Percentiles rank a stretch among this genome's conserved stretches.
Conservation (phyloP, 768 basidiomycete species). For the Naganishia friedmannii region DNA sequence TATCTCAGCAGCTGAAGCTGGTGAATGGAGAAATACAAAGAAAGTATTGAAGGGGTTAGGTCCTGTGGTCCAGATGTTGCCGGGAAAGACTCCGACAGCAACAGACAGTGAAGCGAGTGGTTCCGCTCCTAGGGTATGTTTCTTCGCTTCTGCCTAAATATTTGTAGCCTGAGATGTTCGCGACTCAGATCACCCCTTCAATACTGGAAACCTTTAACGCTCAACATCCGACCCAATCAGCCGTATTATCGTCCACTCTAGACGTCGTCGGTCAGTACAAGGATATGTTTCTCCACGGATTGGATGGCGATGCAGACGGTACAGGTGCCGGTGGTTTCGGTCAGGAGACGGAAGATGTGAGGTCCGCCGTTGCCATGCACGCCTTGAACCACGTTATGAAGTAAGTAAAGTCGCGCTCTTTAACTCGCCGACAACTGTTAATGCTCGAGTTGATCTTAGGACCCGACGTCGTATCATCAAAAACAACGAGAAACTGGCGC, state of each 20-base stretch:
- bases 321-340: conserved; percentile 40
- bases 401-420: conserved; percentile 55
- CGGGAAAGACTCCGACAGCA: conserved; percentile 1
- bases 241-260: conserved; percentile 50
- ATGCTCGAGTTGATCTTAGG: conserved; percentile 55
- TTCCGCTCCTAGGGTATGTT: conserved; percentile 14
- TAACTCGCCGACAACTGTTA: background rate
- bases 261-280: conserved; percentile 62
- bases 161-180: background rate
- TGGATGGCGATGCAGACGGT: conserved; percentile 59
- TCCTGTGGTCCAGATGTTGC: conserved; percentile 53
- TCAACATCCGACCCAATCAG: conserved; percentile 35
- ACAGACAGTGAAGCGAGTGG: background rate
- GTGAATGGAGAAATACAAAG: conserved; percentile 61
- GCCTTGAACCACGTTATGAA: conserved; percentile 83
- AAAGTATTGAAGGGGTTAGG: conserved; percentile 64
- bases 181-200: conserved; percentile 43
- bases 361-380: conserved; percentile 74
- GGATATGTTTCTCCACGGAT: conserved; percentile 72
- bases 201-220: conserved; percentile 60
- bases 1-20: conserved; percentile 59
- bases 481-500: conserved; percentile 87
- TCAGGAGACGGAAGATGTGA: conserved; percentile 59
- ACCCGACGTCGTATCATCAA: conserved; percentile 85
- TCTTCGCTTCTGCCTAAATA: background rate